A percentile compares a stretch with the other conserved stretches of the same genome.
These are phyloP conservation scores for Biancaea sappan DNA, from an alignment of 306 rosid genomes.

Conservation along the genomic window DNA sequence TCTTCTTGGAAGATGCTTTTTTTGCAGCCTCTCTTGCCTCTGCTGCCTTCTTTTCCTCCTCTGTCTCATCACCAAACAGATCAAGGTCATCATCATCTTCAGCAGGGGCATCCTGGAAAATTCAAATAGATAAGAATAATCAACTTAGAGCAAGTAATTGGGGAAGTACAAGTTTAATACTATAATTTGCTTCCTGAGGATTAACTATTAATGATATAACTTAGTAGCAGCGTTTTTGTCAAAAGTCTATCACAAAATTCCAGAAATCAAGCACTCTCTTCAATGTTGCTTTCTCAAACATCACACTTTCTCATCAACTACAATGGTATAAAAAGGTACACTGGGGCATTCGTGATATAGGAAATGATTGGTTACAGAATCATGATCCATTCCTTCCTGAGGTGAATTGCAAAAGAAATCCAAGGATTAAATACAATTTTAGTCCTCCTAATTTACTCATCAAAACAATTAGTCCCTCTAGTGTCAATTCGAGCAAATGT, in stretches of 20 bases:
- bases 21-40: slow-evolving; percentile 83
- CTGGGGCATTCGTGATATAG: neutral
- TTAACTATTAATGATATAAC: neutral
- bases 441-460: neutral
- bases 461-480: neutral
- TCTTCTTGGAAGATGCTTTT: slow-evolving; percentile 66
- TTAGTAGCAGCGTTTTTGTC: no score
- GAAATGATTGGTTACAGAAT: neutral
- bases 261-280: neutral
- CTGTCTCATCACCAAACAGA: slow-evolving; percentile 93
- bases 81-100: slow-evolving; percentile 81
- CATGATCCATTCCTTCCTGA: neutral
- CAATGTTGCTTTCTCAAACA: neutral
- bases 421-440: neutral
- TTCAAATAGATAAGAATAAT: slow-evolving; percentile 6
- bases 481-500: neutral
- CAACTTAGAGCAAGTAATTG: slow-evolving; percentile 8
- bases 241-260: neutral
- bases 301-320: neutral
- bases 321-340: neutral
- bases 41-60: slow-evolving; percentile 87
- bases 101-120: slow-evolving; percentile 56
- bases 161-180: neutral
- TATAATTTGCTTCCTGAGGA: neutral
- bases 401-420: neutral